These are phyloP conservation scores for Suillus subalutaceus DNA, from an alignment of 768 basidiomycete genomes.

Conservation along the genomic window DNA sequence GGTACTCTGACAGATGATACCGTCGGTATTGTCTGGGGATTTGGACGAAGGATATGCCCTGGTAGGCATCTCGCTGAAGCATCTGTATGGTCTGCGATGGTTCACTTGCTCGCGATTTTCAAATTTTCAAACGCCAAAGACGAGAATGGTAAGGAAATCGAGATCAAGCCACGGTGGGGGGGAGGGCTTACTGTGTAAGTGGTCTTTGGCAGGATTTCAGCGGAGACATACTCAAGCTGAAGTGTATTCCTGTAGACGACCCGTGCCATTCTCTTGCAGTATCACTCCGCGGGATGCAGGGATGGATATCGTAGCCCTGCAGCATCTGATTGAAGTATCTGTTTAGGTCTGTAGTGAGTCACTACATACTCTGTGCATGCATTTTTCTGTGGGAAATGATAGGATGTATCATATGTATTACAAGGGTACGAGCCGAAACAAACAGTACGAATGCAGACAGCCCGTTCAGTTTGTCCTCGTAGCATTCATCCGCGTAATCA, in stretches of 20 bases:
- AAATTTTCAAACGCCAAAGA: constrained; percentile 21
- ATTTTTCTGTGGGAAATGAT: background rate
- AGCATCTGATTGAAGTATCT: background rate
- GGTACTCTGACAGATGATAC: constrained; percentile 21
- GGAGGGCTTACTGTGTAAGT: constrained; percentile 18
- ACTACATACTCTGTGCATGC: background rate
- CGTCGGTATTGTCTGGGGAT: constrained; percentile 24
- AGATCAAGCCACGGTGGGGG: constrained; percentile 17
- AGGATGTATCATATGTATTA: background rate
- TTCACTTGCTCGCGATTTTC: constrained; percentile 21
- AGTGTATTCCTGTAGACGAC: background rate
- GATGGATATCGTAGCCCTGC: background rate
- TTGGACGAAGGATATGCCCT: constrained; percentile 34
- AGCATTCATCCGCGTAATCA: too few relatives aligned
- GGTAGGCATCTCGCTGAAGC: constrained; percentile 29
- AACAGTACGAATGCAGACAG: too few relatives aligned
- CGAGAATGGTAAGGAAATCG: constrained; percentile 23
- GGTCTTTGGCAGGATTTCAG: background rate
- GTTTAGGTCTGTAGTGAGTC: background rate
- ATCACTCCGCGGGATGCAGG: background rate
- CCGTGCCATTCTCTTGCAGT: background rate
- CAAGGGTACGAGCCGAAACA: too few relatives aligned
- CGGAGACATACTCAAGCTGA: background rate
- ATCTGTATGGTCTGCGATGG: constrained; percentile 29
- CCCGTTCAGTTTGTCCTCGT: too few relatives aligned